Conservation (phyloP, 2,329 filamentous ascomycete genomes). For the Akanthomyces uredinophilus region DNA sequence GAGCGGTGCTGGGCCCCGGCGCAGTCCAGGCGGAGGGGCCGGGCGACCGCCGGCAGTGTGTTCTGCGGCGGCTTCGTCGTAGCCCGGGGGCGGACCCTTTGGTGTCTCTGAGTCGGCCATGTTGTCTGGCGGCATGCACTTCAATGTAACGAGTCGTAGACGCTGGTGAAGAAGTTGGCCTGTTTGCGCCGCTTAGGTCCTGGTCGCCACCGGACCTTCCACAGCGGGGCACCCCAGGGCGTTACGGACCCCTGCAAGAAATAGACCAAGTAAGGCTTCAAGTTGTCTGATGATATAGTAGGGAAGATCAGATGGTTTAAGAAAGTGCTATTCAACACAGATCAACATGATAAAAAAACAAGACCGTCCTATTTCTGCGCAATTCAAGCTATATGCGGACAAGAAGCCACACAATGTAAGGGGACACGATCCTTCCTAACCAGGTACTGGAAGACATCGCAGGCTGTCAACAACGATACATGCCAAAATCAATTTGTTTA, state of each 20-base stretch:
- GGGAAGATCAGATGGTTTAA: no score
- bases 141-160: neutral
- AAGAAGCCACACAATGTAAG: no score
- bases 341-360: no score
- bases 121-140: slow-evolving; percentile 26
- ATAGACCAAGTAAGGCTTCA: neutral
- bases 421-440: no score
- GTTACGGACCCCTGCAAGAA: neutral
- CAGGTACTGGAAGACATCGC: no score
- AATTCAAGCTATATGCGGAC: no score
- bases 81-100: slow-evolving; percentile 37
- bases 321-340: no score
- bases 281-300: neutral
- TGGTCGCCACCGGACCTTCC: neutral
- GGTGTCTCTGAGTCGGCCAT: slow-evolving; percentile 25
- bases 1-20: slow-evolving; percentile 58
- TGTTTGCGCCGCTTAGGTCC: neutral
- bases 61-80: slow-evolving; percentile 37
- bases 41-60: slow-evolving; percentile 27
- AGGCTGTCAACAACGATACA: no score
- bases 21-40: slow-evolving; percentile 26
- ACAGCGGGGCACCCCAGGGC: slow-evolving; percentile 3
- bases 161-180: slow-evolving; percentile 2
- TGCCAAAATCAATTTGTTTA: no score
- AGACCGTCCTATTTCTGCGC: no score